phyloP scores from a whole-genome alignment of 1,284 basidiomycete genomes.

The Cutaneotrichosporon daszewskae region DNA sequence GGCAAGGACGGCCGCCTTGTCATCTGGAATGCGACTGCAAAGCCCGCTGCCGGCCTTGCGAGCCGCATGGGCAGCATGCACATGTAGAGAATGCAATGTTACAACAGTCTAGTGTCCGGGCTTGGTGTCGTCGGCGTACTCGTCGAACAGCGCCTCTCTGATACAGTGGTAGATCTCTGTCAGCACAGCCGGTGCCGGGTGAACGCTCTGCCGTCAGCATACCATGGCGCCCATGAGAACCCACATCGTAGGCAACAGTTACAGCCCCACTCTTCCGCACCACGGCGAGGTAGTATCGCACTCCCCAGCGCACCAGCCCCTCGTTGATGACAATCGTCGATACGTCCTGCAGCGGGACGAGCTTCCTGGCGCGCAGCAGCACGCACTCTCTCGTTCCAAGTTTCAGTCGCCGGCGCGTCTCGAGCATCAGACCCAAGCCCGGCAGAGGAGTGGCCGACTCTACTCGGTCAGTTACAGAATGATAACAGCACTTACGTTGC shows the following conservation, averaged over 20 bases:
- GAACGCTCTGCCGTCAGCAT: slow-evolving; percentile 19
- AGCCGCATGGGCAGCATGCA: slow-evolving; percentile 20
- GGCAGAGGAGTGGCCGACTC: slow-evolving; percentile 33
- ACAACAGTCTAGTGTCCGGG: background rate
- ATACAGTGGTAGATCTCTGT: slow-evolving; percentile 33
- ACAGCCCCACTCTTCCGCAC: slow-evolving; percentile 20
- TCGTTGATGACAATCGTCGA: slow-evolving; percentile 37
- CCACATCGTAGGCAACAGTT: slow-evolving; percentile 31
- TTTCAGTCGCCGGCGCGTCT: slow-evolving; percentile 49
- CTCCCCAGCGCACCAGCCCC: slow-evolving; percentile 32
- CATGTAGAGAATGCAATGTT: slow-evolving; percentile 1
- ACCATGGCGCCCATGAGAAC: slow-evolving; percentile 1
- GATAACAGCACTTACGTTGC: no score
- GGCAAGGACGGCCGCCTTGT: slow-evolving; percentile 93
- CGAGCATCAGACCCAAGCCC: slow-evolving; percentile 60
- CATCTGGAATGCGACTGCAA: slow-evolving; percentile 65
- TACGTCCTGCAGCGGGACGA: slow-evolving; percentile 31
- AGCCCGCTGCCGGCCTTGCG: slow-evolving; percentile 21
- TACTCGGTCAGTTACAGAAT: slow-evolving; percentile 8
- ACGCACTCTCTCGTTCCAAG: slow-evolving; percentile 2
- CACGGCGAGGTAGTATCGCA: slow-evolving; percentile 35
- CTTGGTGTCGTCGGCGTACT: slow-evolving; percentile 19
- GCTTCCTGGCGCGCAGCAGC: slow-evolving; percentile 11
- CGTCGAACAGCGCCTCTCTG: slow-evolving; percentile 30
- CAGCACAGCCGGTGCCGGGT: slow-evolving; percentile 26